A percentile compares a stretch with the other conserved stretches of the same genome.
phyloP scores from a whole-genome alignment of 192 early-diverging fungal genomes.

The Podochytrium sp. region DNA sequence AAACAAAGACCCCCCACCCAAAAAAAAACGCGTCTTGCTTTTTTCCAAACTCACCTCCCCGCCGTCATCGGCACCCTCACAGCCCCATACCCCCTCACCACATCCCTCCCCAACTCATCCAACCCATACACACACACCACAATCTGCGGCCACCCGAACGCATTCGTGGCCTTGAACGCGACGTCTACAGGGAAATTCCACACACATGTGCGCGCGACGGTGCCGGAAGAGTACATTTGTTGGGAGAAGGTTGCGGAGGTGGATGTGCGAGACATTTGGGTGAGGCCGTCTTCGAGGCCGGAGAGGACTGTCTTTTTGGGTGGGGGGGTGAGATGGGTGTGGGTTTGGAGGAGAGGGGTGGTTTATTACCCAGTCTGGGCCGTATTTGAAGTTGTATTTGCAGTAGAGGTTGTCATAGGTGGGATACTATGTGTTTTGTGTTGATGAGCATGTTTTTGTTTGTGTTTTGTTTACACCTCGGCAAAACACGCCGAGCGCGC shows the following conservation, averaged over 20 bases:
- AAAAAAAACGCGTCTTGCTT: neutral
- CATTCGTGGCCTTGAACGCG: conserved; percentile 63
- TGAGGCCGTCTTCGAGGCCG: conserved; percentile 66
- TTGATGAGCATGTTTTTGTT: too few species aligned
- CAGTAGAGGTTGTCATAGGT: conserved; percentile 61
- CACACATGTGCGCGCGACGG: conserved; percentile 47
- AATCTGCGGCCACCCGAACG: conserved; percentile 64
- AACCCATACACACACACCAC: conserved; percentile 62
- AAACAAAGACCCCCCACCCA: too few species aligned
- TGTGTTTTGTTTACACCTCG: too few species aligned
- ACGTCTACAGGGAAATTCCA: conserved; percentile 69
- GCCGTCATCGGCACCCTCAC: conserved; percentile 22
- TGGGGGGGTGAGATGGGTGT: neutral
- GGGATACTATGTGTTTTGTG: conserved; percentile 47
- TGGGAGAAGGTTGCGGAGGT: conserved; percentile 26
- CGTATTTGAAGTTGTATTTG: conserved; percentile 63
- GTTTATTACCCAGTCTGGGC: conserved; percentile 54
- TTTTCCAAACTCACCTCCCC: neutral
- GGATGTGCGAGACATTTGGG: conserved; percentile 47
- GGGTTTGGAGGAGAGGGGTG: neutral
- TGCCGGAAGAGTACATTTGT: conserved; percentile 26
- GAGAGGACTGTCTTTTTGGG: conserved; percentile 33
- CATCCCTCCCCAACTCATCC: conserved; percentile 65
- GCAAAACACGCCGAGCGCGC: too few species aligned
- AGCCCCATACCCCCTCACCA: conserved; percentile 61